Percentiles rank a stretch among this genome's conserved stretches.
These are phyloP conservation scores for Pholiota adiposa DNA, from an alignment of 1,284 basidiomycete genomes.

Conservation along the genomic window DNA sequence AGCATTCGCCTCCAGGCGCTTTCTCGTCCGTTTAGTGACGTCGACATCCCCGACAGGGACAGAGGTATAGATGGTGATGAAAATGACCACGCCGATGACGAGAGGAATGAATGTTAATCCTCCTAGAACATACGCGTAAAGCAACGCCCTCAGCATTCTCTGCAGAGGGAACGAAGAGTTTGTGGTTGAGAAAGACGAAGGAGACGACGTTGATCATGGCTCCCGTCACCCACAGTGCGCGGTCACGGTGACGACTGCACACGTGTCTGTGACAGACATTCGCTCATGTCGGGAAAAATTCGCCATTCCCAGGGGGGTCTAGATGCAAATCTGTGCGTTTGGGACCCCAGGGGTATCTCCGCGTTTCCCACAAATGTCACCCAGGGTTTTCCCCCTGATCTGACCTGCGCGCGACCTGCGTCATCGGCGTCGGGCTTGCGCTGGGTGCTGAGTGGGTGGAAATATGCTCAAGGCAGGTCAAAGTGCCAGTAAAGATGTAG, in stretches of 20 bases:
- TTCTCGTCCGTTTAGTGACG: constrained; percentile 45
- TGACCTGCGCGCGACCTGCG: background rate
- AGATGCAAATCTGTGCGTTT: background rate
- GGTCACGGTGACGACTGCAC: constrained; percentile 24
- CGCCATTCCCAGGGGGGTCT: background rate
- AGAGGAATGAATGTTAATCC: constrained; percentile 87
- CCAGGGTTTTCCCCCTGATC: background rate
- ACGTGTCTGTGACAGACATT: constrained; percentile 16
- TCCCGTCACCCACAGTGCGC: background rate
- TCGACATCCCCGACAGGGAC: constrained; percentile 70
- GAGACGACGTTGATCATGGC: background rate
- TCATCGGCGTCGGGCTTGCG: too few species aligned
- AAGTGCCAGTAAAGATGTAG: too few species aligned
- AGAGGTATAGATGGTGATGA: constrained; percentile 75
- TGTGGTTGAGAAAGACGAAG: constrained; percentile 4
- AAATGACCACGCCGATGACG: constrained; percentile 57
- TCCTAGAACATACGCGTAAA: constrained; percentile 86
- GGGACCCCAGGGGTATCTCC: background rate
- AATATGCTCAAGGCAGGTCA: too few species aligned
- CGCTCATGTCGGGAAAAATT: too few species aligned
- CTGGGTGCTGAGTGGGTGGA: too few species aligned
- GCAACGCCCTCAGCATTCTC: constrained; percentile 68
- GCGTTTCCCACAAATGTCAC: background rate
- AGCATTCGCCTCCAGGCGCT: constrained; percentile 32
- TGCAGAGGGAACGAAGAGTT: constrained; percentile 12